Evolutionary conservation across 208 protist species (phyloP), one percentile per base, ranked within the genome.

Genomic region (Leishmania guyanensis): DNA sequence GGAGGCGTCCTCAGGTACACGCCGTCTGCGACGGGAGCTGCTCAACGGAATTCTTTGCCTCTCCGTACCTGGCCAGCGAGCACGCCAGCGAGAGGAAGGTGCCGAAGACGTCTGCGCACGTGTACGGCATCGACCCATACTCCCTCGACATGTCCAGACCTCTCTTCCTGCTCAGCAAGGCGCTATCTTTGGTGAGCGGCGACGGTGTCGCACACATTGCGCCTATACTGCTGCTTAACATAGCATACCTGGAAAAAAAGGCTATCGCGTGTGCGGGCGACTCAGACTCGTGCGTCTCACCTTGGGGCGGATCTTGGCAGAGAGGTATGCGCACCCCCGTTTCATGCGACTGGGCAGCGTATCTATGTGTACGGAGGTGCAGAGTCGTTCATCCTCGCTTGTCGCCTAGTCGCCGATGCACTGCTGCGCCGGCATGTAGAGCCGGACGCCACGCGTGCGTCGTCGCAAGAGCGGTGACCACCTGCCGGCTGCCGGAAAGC

Each of bases 401-500:
- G 75, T 65, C 68, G 81, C 56, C 74, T 77, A 33, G 76, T 66
- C 29, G 81, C 81, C 14, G 81, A 79, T 68, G 69, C 58, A 60
- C 58, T 84, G 72, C 56, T 84, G 81, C 75, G 74, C 29, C 10
- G 69, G 16, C 80, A 80, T 20, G 53, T 84, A 50, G 69, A 68
- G 56, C 64, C 33, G 36, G 56, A 84, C 16, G 51, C 33, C 56
- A 51, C 60, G 17, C 16, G 51, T 65, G 4, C 20, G 46, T 50
- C 6, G 51, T 66, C 29, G 6, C 33, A 26, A 50, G 58, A 33
- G 53, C 43, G 51, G 58, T 46, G 26, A 29, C 82, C 9, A 75
- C 90, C 26, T 89, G 84, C 65, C 84, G 90, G 6, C 73, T 86
- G 29, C 84, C 84, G 26, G 80, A 89, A 66, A 83, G 78, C 60